Percentiles rank a stretch among this genome's conserved stretches.
These are phyloP conservation scores for Paramecium sexaurelia DNA, from an alignment of 73 alveolate genomes.

Conservation along the genomic window DNA sequence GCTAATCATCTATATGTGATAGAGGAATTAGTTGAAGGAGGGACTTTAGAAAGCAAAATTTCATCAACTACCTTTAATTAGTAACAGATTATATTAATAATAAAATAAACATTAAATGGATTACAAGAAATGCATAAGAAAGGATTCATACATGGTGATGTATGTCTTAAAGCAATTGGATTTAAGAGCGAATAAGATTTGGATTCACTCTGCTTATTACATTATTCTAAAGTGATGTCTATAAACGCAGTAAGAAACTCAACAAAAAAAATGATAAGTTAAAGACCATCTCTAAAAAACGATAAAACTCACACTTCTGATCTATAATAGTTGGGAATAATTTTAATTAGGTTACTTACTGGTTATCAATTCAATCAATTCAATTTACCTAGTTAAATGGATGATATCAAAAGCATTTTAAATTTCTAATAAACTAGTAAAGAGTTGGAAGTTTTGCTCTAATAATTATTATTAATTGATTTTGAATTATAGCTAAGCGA, in stretches of 20 bases:
- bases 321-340: not conserved
- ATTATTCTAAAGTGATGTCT: not conserved
- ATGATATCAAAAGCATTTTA: not conserved
- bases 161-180: not conserved
- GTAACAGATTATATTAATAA: not conserved
- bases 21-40: slow-evolving; percentile 78
- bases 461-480: not conserved
- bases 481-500: not conserved
- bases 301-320: not conserved
- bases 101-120: not conserved
- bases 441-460: not conserved
- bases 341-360: not conserved
- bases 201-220: not conserved
- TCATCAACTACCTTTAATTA: not conserved
- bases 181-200: not conserved
- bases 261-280: not conserved
- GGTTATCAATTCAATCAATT: not conserved
- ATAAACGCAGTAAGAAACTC: not conserved
- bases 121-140: not conserved
- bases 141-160: slow-evolving; percentile 34
- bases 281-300: not conserved
- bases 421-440: not conserved
- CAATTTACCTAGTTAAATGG: not conserved
- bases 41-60: slow-evolving; percentile 63
- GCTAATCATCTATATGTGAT: slow-evolving; percentile 65